Evolutionary conservation across 345 rosid genomes (phyloP), one percentile per base, ranked within the genome.

Genomic region (Mercurialis annua): DNA sequence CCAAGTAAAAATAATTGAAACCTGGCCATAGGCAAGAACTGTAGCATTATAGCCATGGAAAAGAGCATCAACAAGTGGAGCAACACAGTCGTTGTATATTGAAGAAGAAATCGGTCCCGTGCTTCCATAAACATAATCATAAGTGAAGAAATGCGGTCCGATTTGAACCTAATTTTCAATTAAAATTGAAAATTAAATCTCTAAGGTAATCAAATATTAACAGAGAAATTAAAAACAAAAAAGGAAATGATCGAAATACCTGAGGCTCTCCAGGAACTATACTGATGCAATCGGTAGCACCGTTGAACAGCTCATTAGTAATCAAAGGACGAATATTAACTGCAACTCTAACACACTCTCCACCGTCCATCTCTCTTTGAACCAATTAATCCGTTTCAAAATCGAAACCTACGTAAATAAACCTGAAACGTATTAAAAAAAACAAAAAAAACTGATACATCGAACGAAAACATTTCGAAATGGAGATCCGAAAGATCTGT

Each of bases 1-100:
- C 24, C 58, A 53, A 10, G 9, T 27, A 67, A 33, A 0, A 34
- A 26, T 2, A 36, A 10, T 54, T 34, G 42, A n/a, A 65, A 94
- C 99, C 96, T 87, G 99, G 48, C 99, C 99, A 33, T 94, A 94
- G 23, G 99, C 99, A 0, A 94, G 91, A 66, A 91, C 96, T 0
- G 99, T 94, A 9, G 99, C 99, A 55, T 91, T 94, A 34, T 94
- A 91, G 44, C 99, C 99, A 76, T 73, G 82, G 47, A 87, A 85
- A 3, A 94, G 73, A 0, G 99, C 99, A 17, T 89, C 99, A 14
- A 94, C 90, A 4, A 94, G 86, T 2, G 98, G 96, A 64, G 96
- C 89, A 21, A 86, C 95, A 33, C 95, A 87, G 59, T 86, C 92
- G 40, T 83, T 73, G 21, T 81, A 94, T 27, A 94, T 75, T 11